These are phyloP conservation scores for Euphrasia confusa DNA, from an alignment of 257 asterid genomes.

Conservation along the genomic window DNA sequence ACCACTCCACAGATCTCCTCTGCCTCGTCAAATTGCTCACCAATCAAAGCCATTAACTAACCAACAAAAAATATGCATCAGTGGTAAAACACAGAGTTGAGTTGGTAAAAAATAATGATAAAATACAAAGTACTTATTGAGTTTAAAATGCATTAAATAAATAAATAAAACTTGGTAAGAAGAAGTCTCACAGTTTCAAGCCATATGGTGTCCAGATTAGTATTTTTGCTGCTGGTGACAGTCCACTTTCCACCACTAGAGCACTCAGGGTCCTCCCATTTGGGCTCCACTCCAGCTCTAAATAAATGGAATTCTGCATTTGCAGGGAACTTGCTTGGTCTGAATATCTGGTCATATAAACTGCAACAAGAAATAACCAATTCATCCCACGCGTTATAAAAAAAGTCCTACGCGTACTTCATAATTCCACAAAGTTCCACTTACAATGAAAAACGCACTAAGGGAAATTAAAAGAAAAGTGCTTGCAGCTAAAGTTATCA, in stretches of 20 bases:
- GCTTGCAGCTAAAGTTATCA: not conserved
- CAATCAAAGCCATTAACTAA: slow-evolving; percentile 68
- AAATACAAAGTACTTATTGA: not conserved
- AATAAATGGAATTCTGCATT: slow-evolving; percentile 88
- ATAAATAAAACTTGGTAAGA: slow-evolving; percentile 15
- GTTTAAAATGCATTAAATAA: not conserved
- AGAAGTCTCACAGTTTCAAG: slow-evolving; percentile 70
- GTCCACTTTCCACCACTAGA: slow-evolving; percentile 96
- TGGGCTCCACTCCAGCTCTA: slow-evolving; percentile 86
- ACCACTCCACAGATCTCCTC: slow-evolving; percentile 84
- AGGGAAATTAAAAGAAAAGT: too few species aligned
- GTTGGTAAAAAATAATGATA: too few species aligned
- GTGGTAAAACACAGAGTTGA: not conserved
- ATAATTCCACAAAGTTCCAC: not conserved
- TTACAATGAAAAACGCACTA: not conserved
- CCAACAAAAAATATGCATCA: slow-evolving; percentile 17
- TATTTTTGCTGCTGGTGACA: slow-evolving; percentile 43
- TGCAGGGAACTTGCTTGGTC: slow-evolving; percentile 67
- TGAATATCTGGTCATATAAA: slow-evolving; percentile 69
- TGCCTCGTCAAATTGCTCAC: slow-evolving; percentile 69
- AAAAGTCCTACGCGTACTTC: not conserved
- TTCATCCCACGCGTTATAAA: slow-evolving; percentile 20
- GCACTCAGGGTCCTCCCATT: slow-evolving; percentile 99
- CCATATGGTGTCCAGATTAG: slow-evolving; percentile 72
- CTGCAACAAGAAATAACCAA: slow-evolving; percentile 41